Base-by-base conservation (phyloP, 495 filamentous ascomycete genomes). In the Aspergillus heteromorphus region DNA sequence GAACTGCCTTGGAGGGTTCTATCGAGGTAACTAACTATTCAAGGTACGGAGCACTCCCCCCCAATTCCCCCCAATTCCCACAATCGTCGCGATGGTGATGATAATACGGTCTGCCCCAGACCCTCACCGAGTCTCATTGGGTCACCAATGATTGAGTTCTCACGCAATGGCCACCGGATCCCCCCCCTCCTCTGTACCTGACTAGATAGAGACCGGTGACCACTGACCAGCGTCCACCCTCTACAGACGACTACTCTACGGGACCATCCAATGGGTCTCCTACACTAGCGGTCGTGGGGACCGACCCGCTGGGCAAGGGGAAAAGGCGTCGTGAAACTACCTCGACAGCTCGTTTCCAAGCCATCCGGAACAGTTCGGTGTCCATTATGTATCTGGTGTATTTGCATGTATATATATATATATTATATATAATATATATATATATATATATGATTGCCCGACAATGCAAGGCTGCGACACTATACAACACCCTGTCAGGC, bases 401-500 rank as follows among this genome's bases (percentile, higher is more conserved):
- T 38, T 38, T n/a, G 34, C 34, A 13, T 38, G 34, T 38, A 38
- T 38, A n/a, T 38, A 38, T 38, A 27, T n/a, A n/a, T n/a, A n/a
- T n/a, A n/a, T n/a, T 38, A 13, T 38, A 38, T 38, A 9, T 13
- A 13, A 13, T 38, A 13, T 38, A 38, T 38, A 14, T n/a, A 13
- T 13, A 13, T 38, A 13, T 38, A 38, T 38, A n/a, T 38, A 38
- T 38, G 6, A 10, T 38, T 38, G 34, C 34, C 34, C 34, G 11
- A n/a, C 13, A 13, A 50, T 41, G 40, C 36, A 51, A n/a, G 38
- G 49, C 49, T 21, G 16, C 34, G 40, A 17, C 36, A 41, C 49
- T 30, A 40, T 52, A 31, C 49, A 52, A 17, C 27, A 38, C 49
- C 40, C 27, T 30, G 49, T n/a, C 40, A 19, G 38, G 21, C 40